A percentile compares a stretch with the other conserved stretches of the same genome.
Evolutionary conservation across 2,329 filamentous ascomycete species (phyloP).

Genomic region (Microdochium paspali): DNA sequence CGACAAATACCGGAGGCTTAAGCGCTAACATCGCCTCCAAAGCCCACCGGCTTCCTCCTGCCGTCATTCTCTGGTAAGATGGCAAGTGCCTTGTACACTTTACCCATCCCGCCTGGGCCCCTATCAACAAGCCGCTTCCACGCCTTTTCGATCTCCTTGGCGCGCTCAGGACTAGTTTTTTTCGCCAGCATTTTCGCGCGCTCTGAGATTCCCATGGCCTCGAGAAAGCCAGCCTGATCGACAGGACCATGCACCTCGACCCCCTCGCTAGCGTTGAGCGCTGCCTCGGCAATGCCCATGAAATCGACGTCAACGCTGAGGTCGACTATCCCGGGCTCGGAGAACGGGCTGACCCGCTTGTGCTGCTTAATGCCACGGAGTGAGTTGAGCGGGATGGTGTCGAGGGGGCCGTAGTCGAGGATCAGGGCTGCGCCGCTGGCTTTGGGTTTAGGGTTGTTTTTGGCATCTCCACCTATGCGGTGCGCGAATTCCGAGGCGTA

Average conservation of each 20-base stretch:
- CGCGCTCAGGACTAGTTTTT: conserved; percentile 31
- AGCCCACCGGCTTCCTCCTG: conserved; percentile 73
- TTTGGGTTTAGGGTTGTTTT: conserved; percentile 40
- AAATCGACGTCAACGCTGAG: conserved; percentile 94
- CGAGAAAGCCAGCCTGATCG: conserved; percentile 72
- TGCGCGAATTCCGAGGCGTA: conserved; percentile 74
- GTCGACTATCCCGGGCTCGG: conserved; percentile 73
- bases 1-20: not conserved
- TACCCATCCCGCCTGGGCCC: conserved; percentile 81
- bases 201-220: conserved; percentile 73
- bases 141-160: conserved; percentile 56
- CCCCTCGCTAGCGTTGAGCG: conserved; percentile 62
- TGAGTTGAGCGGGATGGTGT: conserved; percentile 76
- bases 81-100: conserved; percentile 85
- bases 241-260: conserved; percentile 92
- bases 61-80: conserved; percentile 76
- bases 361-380: conserved; percentile 82
- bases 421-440: conserved; percentile 86
- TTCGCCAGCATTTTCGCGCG: conserved; percentile 60
- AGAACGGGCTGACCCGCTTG: conserved; percentile 67
- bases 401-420: conserved; percentile 81
- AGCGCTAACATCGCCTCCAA: conserved; percentile 60
- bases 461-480: conserved; percentile 64
- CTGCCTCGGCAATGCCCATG: conserved; percentile 72
- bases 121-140: conserved; percentile 81